phyloP scores from a whole-genome alignment of 768 basidiomycete genomes.

The Paxillus ammoniavirescens region DNA sequence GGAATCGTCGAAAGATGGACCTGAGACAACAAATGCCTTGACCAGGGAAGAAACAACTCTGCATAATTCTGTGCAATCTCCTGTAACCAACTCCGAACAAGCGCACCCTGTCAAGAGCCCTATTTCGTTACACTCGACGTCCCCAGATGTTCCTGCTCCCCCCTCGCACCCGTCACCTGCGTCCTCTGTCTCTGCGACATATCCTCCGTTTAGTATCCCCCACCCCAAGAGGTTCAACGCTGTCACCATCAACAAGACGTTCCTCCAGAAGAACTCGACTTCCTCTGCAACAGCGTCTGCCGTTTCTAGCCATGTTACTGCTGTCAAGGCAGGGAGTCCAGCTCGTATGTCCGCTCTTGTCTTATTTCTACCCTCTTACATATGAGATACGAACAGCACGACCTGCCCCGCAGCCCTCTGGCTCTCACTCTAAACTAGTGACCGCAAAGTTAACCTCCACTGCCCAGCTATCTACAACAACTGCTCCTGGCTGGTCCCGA shows the following conservation, averaged over 20 bases:
- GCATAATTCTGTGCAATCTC: conserved; percentile 17
- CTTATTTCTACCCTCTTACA: conserved; percentile 5
- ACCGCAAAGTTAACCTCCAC: conserved; percentile 82
- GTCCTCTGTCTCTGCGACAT: conserved; percentile 4
- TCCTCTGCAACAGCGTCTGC: conserved; percentile 48
- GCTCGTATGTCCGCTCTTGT: conserved; percentile 42
- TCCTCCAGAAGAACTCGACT: conserved; percentile 84
- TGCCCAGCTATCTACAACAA: conserved; percentile 52
- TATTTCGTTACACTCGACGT: conserved; percentile 8
- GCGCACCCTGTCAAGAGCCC: conserved; percentile 9
- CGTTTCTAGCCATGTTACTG: conserved; percentile 38
- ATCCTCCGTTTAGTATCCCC: conserved; percentile 33
- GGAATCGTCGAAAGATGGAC: conserved; percentile 36
- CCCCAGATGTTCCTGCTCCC: conserved; percentile 16
- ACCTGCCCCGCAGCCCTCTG: conserved; percentile 50
- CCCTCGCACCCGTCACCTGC: conserved; percentile 7
- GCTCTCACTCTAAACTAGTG: conserved; percentile 76
- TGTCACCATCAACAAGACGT: conserved; percentile 95
- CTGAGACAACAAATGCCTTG: conserved; percentile 4
- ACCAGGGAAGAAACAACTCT: conserved; percentile 3
- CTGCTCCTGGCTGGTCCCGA: conserved; percentile 75
- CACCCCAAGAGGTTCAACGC: conserved; percentile 86
- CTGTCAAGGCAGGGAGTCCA: conserved; percentile 50
- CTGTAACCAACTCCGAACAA: conserved; percentile 11
- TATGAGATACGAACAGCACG: conserved; percentile 44